Conservation (phyloP, 2,329 filamentous ascomycete species). For the Neopestalotiopsis sp. region DNA sequence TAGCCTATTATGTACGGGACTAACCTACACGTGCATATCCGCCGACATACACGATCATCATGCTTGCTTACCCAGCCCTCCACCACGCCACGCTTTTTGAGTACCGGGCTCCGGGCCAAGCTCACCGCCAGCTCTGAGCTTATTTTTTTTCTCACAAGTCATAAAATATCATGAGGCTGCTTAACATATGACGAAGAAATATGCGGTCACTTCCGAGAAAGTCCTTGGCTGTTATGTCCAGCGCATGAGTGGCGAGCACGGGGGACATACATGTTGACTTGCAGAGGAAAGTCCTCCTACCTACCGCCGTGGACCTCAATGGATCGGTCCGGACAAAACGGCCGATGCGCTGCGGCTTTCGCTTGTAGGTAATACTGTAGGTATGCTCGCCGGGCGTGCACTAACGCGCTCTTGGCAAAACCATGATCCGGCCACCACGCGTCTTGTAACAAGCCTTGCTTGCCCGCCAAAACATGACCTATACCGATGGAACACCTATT, state of each 20-base stretch:
- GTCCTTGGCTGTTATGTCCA: too few species aligned
- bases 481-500: not conserved
- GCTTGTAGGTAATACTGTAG: too few species aligned
- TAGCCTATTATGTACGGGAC: not conserved
- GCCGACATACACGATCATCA: conserved; percentile 4
- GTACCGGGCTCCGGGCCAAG: too few species aligned
- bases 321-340: not conserved
- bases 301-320: too few species aligned
- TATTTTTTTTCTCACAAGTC: too few species aligned
- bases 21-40: not conserved
- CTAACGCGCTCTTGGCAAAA: not conserved
- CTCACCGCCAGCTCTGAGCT: too few species aligned
- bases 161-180: too few species aligned
- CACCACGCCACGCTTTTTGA: not conserved
- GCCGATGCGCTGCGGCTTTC: not conserved
- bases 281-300: too few species aligned
- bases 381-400: not conserved
- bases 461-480: not conserved
- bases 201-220: not conserved
- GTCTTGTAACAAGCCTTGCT: not conserved
- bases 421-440: not conserved
- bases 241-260: too few species aligned
- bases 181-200: too few species aligned
- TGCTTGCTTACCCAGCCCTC: not conserved
- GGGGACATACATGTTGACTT: too few species aligned